These are phyloP conservation scores for Colletotrichum caudatum DNA, from an alignment of 2,329 filamentous ascomycete genomes.

Conservation along the genomic window DNA sequence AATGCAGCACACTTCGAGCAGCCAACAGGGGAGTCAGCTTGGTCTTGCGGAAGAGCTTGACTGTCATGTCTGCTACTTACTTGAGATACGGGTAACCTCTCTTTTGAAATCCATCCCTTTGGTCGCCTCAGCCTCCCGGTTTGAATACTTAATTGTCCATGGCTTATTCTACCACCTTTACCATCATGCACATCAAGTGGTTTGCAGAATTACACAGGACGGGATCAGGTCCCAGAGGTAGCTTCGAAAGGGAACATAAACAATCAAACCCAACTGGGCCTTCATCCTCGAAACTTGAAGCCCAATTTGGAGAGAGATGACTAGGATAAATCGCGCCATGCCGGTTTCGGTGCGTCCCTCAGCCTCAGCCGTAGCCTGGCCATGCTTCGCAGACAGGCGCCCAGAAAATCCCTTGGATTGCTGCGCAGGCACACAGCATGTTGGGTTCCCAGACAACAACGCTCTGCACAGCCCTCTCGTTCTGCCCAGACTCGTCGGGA, in stretches of 20 bases:
- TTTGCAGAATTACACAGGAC: no score
- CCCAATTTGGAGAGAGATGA: conserved; percentile 14
- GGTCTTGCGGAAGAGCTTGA: conserved; percentile 10
- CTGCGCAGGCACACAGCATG: neutral
- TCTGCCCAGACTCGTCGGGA: neutral
- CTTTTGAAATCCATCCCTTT: neutral
- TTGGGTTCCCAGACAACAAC: neutral
- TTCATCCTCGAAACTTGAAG: conserved; percentile 10
- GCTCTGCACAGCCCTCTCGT: conserved; percentile 4
- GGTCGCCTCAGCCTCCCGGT: neutral
- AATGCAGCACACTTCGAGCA: conserved; percentile 20
- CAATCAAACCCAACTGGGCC: neutral
- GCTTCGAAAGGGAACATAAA: neutral
- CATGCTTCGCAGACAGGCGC: neutral
- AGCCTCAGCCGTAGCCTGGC: conserved; percentile 31
- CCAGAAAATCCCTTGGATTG: neutral
- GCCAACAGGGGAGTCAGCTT: conserved; percentile 7
- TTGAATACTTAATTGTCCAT: neutral
- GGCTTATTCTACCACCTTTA: neutral
- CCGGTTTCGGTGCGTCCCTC: conserved; percentile 11
- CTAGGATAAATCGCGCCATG: conserved; percentile 3
- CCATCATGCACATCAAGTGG: neutral
- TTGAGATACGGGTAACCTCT: neutral
- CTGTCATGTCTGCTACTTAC: neutral
- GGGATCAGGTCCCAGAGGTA: neutral